A percentile compares a stretch with the other conserved stretches of the same genome.
phyloP scores from a whole-genome alignment of 106 monocot genomes.

The Vanilla planifolia region DNA sequence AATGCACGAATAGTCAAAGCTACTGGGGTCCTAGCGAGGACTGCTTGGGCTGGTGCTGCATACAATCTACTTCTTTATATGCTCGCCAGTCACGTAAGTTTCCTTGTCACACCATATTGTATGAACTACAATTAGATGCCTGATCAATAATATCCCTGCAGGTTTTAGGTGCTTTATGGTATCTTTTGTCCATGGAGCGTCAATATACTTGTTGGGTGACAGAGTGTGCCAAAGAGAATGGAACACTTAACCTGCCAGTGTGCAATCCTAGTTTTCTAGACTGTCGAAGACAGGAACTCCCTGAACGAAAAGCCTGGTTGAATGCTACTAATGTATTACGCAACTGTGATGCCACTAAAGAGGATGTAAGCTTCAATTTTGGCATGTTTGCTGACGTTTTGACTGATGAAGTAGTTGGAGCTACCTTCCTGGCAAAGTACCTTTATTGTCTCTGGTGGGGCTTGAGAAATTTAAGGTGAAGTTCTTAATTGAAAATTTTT shows the following conservation, averaged over 20 bases:
- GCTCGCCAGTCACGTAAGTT: constrained; percentile 79
- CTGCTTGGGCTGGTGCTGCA: constrained; percentile 74
- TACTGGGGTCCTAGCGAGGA: constrained; percentile 63
- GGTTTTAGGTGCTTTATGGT: constrained; percentile 78
- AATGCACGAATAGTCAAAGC: constrained; percentile 69
- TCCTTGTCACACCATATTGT: neutral
- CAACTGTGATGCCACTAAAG: constrained; percentile 31
- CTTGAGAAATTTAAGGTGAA: constrained; percentile 67
- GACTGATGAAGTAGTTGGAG: constrained; percentile 35
- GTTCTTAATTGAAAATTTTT: too few relatives aligned
- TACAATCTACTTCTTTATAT: constrained; percentile 87
- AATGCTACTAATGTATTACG: constrained; percentile 17
- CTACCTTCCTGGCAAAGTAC: constrained; percentile 59
- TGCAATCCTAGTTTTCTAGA: constrained; percentile 53
- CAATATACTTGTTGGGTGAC: constrained; percentile 60
- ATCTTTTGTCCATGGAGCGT: constrained; percentile 72
- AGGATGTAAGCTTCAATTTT: constrained; percentile 27
- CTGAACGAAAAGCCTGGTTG: constrained; percentile 42
- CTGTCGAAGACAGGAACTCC: constrained; percentile 28
- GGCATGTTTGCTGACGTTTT: constrained; percentile 76
- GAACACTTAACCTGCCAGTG: constrained; percentile 14
- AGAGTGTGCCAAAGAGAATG: constrained; percentile 57
- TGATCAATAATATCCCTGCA: neutral
- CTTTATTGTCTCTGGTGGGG: constrained; percentile 98
- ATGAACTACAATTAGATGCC: too few relatives aligned